A percentile compares a stretch with the other conserved stretches of the same genome.
Conservation (phyloP, 768 basidiomycete species). For the Scleroderma citrinum region DNA sequence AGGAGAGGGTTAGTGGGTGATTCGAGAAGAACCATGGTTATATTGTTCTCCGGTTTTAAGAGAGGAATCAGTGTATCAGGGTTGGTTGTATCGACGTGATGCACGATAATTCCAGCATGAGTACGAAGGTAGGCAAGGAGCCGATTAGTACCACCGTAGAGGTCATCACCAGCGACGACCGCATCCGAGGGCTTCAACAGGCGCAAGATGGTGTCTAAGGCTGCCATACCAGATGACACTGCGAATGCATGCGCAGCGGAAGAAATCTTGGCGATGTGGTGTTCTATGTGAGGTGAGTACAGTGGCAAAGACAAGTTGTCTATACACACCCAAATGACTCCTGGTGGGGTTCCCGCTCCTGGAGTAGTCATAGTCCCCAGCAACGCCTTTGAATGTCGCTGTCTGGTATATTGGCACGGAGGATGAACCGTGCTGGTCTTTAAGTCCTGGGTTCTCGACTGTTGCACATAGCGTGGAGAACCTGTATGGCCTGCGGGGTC, state of each 20-base stretch:
- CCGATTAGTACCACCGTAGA: constrained; percentile 97
- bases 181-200: constrained; percentile 94
- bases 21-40: constrained; percentile 94
- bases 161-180: constrained; percentile 92
- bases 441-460: constrained; percentile 84
- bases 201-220: constrained; percentile 90
- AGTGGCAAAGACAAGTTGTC: background rate
- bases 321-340: constrained; percentile 76
- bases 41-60: constrained; percentile 61
- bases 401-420: constrained; percentile 98
- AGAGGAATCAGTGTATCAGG: constrained; percentile 54
- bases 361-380: constrained; percentile 87
- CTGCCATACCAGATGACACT: constrained; percentile 97
- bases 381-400: constrained; percentile 94
- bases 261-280: constrained; percentile 96
- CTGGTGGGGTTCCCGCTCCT: constrained; percentile 96
- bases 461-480: constrained; percentile 90
- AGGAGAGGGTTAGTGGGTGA: constrained; percentile 96
- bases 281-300: constrained; percentile 49
- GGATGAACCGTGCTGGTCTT: constrained; percentile 93
- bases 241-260: constrained; percentile 85
- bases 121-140: constrained; percentile 83
- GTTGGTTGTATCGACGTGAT: constrained; percentile 91
- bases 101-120: constrained; percentile 83
- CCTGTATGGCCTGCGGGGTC: constrained; percentile 68